phyloP scores from a whole-genome alignment of 2,329 filamentous ascomycete species.

The Onygena corvina region DNA sequence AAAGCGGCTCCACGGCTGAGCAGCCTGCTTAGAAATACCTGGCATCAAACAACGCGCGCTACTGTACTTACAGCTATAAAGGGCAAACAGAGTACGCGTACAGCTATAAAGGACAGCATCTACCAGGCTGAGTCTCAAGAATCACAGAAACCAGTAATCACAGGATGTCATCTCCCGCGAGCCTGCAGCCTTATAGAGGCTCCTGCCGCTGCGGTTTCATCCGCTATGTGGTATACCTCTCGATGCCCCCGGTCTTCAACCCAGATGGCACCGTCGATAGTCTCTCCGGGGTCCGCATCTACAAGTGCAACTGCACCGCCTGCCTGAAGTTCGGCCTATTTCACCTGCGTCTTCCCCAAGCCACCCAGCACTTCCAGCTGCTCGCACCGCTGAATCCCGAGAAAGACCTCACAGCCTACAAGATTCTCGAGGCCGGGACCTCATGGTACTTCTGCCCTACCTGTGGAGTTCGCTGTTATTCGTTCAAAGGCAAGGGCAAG shows the following conservation, averaged over 20 bases:
- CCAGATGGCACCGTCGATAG: slow-evolving; percentile 6
- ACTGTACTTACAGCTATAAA: too few species aligned
- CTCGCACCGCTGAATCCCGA: slow-evolving; percentile 12
- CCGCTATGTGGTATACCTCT: slow-evolving; percentile 12
- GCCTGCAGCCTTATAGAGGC: slow-evolving; percentile 10
- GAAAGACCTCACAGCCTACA: slow-evolving; percentile 10
- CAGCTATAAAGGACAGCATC: too few species aligned
- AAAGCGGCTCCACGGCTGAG: too few species aligned
- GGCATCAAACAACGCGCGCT: too few species aligned
- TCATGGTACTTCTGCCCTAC: slow-evolving; percentile 12
- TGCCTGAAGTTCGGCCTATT: slow-evolving; percentile 13
- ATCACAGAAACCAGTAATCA: background rate
- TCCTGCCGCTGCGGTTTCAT: slow-evolving; percentile 14
- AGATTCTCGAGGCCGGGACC: background rate
- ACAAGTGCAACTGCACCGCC: slow-evolving; percentile 15
- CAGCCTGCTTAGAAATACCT: too few species aligned
- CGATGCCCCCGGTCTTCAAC: slow-evolving; percentile 9
- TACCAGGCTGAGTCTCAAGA: too few species aligned
- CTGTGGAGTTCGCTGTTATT: slow-evolving; percentile 13
- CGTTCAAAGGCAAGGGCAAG: slow-evolving; percentile 5
- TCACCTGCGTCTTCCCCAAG: slow-evolving; percentile 13
- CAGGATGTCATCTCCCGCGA: background rate
- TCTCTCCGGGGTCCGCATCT: slow-evolving; percentile 9
- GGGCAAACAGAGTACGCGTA: too few species aligned
- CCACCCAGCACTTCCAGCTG: slow-evolving; percentile 11